Conservation (phyloP, 176 grass and related monocot genomes). For the Carex parvula region DNA sequence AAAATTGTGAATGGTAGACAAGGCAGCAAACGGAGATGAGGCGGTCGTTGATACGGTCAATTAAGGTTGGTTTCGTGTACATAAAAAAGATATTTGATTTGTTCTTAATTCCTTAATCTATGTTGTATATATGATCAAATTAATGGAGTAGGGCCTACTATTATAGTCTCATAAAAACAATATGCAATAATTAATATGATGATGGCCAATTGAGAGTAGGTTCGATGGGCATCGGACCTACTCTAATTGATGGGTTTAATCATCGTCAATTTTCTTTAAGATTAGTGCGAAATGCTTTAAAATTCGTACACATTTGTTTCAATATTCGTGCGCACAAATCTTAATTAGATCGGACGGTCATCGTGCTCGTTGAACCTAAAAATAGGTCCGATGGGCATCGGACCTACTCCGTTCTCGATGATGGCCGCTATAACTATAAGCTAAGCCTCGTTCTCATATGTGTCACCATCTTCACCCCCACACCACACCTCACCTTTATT, state of each 20-base stretch:
- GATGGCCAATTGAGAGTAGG: too few species aligned
- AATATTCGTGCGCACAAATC: too few species aligned
- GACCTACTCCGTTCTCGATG: too few species aligned
- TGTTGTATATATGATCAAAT: neutral
- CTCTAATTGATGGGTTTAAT: too few species aligned
- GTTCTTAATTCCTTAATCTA: neutral
- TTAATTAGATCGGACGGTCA: too few species aligned
- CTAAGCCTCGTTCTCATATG: neutral
- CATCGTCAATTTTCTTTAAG: too few species aligned
- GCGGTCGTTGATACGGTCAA: neutral
- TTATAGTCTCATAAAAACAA: neutral
- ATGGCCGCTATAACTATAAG: neutral
- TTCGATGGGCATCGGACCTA: too few species aligned
- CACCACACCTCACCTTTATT: neutral
- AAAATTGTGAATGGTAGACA: neutral
- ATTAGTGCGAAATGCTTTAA: too few species aligned
- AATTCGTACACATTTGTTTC: too few species aligned
- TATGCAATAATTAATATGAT: neutral
- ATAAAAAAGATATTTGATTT: neutral
- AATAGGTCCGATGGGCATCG: too few species aligned
- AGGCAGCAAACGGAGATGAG: constrained; percentile 10
- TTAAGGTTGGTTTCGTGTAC: neutral
- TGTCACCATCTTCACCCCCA: neutral
- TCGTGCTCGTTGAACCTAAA: too few species aligned
- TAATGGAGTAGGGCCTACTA: neutral